Base-by-base conservation (phyloP, 768 basidiomycete genomes). In the Strobilomyces echinocephalus region DNA sequence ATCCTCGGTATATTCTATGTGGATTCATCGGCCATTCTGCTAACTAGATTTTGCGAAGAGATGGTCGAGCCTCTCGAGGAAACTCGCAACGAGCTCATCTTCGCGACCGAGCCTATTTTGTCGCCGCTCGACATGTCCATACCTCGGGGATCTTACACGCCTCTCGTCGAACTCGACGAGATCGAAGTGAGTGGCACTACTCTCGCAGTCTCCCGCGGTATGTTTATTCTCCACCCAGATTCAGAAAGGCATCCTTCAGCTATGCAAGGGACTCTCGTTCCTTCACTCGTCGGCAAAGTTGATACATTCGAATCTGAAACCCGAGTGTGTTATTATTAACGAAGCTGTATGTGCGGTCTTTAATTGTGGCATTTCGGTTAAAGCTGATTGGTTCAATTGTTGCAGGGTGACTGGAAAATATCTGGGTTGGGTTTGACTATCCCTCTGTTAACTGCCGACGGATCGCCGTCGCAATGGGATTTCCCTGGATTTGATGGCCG, bases 51-150 rank as follows among this genome's bases (percentile, higher is more conserved):
- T 33, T 43, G 12, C 30, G 36, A 69, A 92, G 95, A 98, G 74
- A 91, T 97, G 86, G 94, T 95, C 28, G 97, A 99, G 71, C 95
- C 97, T 24, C 73, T 97, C 43, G 94, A 97, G 66, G 95, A 99
- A 70, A 88, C 94, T 0, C 77, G 95, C 52, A 87, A 75, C 35
- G 90, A 95, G 61, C 76, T 98, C 38, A 83, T 87, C 38, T 98
- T 97, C 64, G 95, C 95, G 8, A 97, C 97, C 1, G 97, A 99
- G 65, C 87, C 87, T 30, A 75, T 98, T 31, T 71, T 91, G 10
- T 88, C 92, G 0, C 90, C 91, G 1, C 78, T 99, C 12, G 81
- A 86, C 48, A 74, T 86, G 21, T 86, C 90, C 7, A 87, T 93
- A 51, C 79, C 83, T 8, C 84, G 84, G 39, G 79, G 81, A 5